These are phyloP conservation scores for Cladophialophora psammophila DNA, from an alignment of 2,329 filamentous ascomycete species.

Conservation along the genomic window DNA sequence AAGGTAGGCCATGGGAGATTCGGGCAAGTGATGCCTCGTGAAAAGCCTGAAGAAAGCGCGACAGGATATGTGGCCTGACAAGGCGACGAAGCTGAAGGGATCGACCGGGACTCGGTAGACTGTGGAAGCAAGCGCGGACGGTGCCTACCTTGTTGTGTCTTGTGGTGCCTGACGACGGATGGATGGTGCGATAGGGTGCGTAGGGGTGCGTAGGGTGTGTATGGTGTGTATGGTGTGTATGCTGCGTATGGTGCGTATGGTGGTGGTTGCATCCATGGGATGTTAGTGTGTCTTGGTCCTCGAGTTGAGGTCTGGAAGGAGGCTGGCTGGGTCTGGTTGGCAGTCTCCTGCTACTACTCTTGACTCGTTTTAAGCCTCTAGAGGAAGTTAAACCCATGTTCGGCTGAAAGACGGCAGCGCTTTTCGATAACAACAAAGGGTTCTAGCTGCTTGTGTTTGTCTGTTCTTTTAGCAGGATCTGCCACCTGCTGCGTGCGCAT, in stretches of 20 bases:
- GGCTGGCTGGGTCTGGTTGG: neutral
- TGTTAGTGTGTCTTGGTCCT: no score
- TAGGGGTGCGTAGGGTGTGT: no score
- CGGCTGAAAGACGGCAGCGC: neutral
- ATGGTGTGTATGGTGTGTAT: no score
- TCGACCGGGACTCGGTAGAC: neutral
- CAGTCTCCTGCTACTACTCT: neutral
- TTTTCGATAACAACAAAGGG: neutral
- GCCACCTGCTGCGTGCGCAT: neutral
- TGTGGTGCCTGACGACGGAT: neutral
- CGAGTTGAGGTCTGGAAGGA: neutral
- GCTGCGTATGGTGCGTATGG: no score
- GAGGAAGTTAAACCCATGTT: neutral
- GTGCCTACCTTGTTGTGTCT: neutral
- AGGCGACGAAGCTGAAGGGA: neutral
- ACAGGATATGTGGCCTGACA: neutral
- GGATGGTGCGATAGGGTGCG: no score
- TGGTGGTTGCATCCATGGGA: no score
- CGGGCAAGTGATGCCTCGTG: no score
- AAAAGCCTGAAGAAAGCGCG: neutral
- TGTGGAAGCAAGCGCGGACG: no score
- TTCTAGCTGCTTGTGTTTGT: neutral
- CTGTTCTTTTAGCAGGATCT: neutral
- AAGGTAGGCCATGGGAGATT: no score
- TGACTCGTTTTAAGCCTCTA: neutral